Evolutionary conservation across 176 grass and related monocot genomes (phyloP).

Genomic region (Hsuehochloa calcarea): DNA sequence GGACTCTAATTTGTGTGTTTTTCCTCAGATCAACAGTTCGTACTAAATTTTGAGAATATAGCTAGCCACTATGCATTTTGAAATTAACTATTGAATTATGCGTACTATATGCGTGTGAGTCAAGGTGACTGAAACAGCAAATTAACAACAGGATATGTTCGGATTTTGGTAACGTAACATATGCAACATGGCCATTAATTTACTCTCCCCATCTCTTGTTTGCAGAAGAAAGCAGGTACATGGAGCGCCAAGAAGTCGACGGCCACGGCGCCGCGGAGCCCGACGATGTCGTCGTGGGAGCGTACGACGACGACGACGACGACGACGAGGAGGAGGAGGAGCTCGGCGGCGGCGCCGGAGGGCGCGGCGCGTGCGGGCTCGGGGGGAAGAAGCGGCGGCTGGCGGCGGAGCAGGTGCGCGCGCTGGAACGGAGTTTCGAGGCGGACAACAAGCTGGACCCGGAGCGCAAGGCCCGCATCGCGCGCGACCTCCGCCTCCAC

Average conservation of each 20-base stretch:
- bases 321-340: conserved; percentile 24
- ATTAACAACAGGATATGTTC: neutral
- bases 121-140: neutral
- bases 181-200: neutral
- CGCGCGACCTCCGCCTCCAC: conserved; percentile 59
- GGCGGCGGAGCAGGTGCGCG: conserved; percentile 53
- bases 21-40: neutral
- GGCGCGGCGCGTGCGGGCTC: conserved; percentile 15
- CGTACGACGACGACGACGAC: conserved; percentile 4
- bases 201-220: neutral
- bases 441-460: conserved; percentile 74
- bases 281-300: neutral
- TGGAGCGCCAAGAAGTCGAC: conserved; percentile 14
- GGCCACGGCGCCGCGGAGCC: neutral
- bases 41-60: neutral
- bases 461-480: conserved; percentile 56
- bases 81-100: neutral
- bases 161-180: neutral
- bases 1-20: neutral
- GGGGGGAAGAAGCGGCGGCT: conserved; percentile 69
- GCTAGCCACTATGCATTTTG: neutral
- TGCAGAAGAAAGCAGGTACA: conserved; percentile 32
- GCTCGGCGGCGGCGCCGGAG: neutral
- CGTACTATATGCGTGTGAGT: neutral
- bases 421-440: conserved; percentile 69